phyloP scores from a whole-genome alignment of 225 moss, liverwort and hornwort species.

The Physcomitrium patens region DNA sequence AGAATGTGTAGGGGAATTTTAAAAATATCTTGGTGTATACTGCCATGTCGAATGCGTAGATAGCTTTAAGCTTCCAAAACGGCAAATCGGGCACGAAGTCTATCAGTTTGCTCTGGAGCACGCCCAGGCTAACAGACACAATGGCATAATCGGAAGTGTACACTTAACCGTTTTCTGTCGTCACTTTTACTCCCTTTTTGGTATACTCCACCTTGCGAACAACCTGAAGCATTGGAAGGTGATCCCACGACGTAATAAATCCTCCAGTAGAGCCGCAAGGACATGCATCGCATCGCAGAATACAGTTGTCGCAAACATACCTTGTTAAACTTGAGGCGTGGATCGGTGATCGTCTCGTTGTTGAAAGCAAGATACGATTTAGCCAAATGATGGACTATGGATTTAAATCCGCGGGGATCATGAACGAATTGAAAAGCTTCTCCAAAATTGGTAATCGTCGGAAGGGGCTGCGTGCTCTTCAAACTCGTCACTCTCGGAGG shows the following conservation, averaged over 20 bases:
- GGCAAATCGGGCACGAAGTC: constrained; percentile 69
- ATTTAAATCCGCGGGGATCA: constrained; percentile 62
- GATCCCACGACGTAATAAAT: no score
- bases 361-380: constrained; percentile 45
- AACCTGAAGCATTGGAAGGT: constrained; percentile 18
- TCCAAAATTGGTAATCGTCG: constrained; percentile 65
- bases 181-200: constrained; percentile 49
- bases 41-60: constrained; percentile 83
- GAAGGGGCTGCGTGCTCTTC: constrained; percentile 60
- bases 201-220: constrained; percentile 46
- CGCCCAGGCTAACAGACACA: constrained; percentile 80
- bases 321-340: constrained; percentile 66
- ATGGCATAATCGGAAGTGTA: constrained; percentile 70
- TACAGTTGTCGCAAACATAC: constrained; percentile 1
- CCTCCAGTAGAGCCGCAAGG: no score
- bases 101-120: constrained; percentile 83
- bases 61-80: constrained; percentile 68
- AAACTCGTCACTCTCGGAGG: constrained; percentile 75
- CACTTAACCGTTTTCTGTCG: constrained; percentile 58
- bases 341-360: constrained; percentile 47
- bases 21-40: constrained; percentile 87
- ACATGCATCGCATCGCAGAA: no score
- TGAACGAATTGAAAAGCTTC: constrained; percentile 61
- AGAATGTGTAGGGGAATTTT: constrained; percentile 75
- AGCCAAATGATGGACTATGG: constrained; percentile 51